Conservation (phyloP, 75 land plant genomes). For the Picea sitchensis region DNA sequence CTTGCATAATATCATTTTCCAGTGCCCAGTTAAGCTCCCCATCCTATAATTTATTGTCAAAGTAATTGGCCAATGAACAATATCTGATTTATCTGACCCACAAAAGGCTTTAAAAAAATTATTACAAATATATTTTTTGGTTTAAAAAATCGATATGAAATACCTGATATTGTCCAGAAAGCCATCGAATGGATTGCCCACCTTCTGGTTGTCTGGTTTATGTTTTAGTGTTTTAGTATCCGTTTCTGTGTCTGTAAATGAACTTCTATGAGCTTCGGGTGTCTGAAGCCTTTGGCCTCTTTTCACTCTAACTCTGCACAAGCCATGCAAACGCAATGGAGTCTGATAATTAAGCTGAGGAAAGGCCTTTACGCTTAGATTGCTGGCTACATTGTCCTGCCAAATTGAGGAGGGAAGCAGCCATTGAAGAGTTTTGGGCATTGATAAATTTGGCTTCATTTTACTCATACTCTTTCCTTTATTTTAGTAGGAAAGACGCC, state of each 20-base stretch:
- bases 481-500: too few relatives aligned
- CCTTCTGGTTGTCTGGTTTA: not conserved
- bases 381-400: not conserved
- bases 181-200: not conserved
- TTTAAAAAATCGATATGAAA: not conserved
- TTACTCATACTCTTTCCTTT: not conserved
- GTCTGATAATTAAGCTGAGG: not conserved
- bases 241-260: not conserved
- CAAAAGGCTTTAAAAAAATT: too few relatives aligned
- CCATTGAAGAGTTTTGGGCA: not conserved
- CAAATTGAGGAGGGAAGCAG: not conserved
- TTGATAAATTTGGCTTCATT: not conserved
- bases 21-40: not conserved
- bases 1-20: not conserved
- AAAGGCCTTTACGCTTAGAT: not conserved
- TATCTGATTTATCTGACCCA: too few relatives aligned
- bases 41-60: too few relatives aligned
- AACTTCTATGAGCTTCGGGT: not conserved
- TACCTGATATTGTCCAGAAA: slow-evolving; percentile 4
- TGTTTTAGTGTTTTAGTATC: not conserved
- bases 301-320: slow-evolving; percentile 5
- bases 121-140: too few relatives aligned
- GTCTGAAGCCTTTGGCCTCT: not conserved
- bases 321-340: not conserved
- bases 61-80: too few relatives aligned